These are phyloP conservation scores for Aspergillus costaricaensis DNA, from an alignment of 2,329 filamentous ascomycete genomes.

Conservation along the genomic window DNA sequence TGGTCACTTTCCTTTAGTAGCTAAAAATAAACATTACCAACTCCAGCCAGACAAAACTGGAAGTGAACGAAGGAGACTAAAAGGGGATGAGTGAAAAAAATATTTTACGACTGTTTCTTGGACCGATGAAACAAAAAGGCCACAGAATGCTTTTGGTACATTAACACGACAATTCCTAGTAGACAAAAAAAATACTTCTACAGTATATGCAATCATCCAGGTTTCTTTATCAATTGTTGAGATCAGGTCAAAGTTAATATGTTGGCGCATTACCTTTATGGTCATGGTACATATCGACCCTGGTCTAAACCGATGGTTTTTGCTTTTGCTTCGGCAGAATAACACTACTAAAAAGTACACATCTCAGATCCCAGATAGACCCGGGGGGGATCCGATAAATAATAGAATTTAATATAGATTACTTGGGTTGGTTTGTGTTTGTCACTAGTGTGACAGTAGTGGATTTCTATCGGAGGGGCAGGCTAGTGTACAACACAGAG, in stretches of 20 bases:
- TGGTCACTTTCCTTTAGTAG: slow-evolving; percentile 10
- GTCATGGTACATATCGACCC: slow-evolving; percentile 3
- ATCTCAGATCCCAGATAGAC: slow-evolving; percentile 8
- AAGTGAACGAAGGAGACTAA: not conserved
- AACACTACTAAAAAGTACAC: slow-evolving; percentile 3
- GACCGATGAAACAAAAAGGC: not conserved
- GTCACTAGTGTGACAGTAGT: slow-evolving; percentile 31
- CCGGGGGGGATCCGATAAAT: slow-evolving; percentile 11
- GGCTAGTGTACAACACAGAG: slow-evolving; percentile 13
- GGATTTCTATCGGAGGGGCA: slow-evolving; percentile 17
- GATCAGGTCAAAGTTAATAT: not conserved
- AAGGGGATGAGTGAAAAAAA: slow-evolving; percentile 4
- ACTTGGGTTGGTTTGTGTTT: slow-evolving; percentile 25
- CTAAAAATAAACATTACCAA: slow-evolving; percentile 26
- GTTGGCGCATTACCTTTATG: not conserved
- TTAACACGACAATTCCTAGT: not conserved
- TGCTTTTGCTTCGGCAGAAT: not conserved
- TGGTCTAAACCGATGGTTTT: not conserved
- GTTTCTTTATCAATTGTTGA: slow-evolving; percentile 2
- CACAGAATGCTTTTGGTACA: not conserved
- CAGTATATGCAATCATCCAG: not conserved
- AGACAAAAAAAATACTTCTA: no score
- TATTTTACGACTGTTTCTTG: slow-evolving; percentile 1
- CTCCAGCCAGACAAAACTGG: slow-evolving; percentile 1
- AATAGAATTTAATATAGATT: slow-evolving; percentile 17